Evolutionary conservation across 768 basidiomycete genomes (phyloP), one percentile per base, ranked within the genome.

Genomic region (Leccinum truebloodii): DNA sequence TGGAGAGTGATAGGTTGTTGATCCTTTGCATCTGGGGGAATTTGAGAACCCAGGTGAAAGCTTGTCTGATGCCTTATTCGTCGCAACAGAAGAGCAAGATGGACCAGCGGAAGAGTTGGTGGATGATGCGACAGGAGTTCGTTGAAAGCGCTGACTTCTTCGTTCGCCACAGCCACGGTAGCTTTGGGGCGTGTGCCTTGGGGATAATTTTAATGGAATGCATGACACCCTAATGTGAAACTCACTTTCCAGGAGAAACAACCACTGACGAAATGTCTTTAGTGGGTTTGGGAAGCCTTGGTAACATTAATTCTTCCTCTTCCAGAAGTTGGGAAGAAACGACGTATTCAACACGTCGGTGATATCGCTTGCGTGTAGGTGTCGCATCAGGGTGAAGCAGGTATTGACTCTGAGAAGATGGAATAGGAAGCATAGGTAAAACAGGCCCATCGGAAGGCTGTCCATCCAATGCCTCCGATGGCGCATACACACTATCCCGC

Each of bases 321-420:
- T 69, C 67, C 52, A 70, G 76, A 16, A 66, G 69, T 46, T 77
- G 77, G 12, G 77, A 77, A 26, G 72, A 74, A 30, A 65, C 49
- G 7, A 78, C 64, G 12, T 53, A 44, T 13, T 66, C 69, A 0
- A 30, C 20, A 35, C 6, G 41, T 16, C 67, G 58, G 69, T 69
- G 6, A 73, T 69, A 34, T 73, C 75, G 67, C 65, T 76, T 67
- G 76, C 79, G 71, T 41, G 69, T 75, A 10, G 73, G 73, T 13
- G 73, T 74, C 18, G 69, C 68, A 52, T 74, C 73, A 30, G 49
- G 32, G 34, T 64, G 65, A 34, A 74, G 71, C 35, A 74, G 71
- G 54, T 74, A 74, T 64, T 74, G 73, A 37, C 73, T 74, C 50
- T 74, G 73, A 49, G 73, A 74, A 14, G 73, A 74, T 9, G 66